Evolutionary conservation across 164 flowering plant genomes (phyloP), one percentile per base, ranked within the genome.

Genomic region (Amborella trichopoda): DNA sequence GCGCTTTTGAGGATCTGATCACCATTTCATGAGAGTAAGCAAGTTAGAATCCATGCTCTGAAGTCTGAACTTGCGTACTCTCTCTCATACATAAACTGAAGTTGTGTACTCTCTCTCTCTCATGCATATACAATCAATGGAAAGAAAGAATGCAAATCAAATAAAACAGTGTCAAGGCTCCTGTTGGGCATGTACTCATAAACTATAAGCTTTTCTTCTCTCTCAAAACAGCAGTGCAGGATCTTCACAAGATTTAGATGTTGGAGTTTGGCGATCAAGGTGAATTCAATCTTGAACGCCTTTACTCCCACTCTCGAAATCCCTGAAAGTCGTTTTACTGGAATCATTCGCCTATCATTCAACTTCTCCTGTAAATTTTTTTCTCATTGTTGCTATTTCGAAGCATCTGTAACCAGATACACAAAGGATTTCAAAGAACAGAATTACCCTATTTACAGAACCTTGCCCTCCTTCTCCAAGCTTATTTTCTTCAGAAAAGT

Each of bases 191-290:
- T 24, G 42, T 48, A 74, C 28, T 70, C 78, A 45, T 74, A 70
- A 12, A 70, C 37, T 2, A 70, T 70, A 12, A 69, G 49, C 59
- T 59, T 69, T 28, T 68, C 73, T 25, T 70, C 43, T 26, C 49
- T 54, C 38, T 68, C 63, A 3, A 59, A 4, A 62, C 76, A 65
- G 28, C 49, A 71, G 1, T 72, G 73, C 28, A 74, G 34, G 19
- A 73, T 55, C 48, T 60, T 64, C 3, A 65, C 75, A 17, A 73
- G 59, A 28, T 73, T 70, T 30, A 52, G 56, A 46, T 74, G 79
- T 39, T 67, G 70, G 48, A 71, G 74, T 33, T 68, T 71, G 8
- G 66, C 73, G 13, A 70, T 30, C 22, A 70, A 39, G 20, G 17
- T 26, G 9, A 71, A 56, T 36, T 71, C 76, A 28, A 50, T 74